Evolutionary conservation across 345 rosid species (phyloP), one percentile per base, ranked within the genome.

Genomic region (Trapa incisa): DNA sequence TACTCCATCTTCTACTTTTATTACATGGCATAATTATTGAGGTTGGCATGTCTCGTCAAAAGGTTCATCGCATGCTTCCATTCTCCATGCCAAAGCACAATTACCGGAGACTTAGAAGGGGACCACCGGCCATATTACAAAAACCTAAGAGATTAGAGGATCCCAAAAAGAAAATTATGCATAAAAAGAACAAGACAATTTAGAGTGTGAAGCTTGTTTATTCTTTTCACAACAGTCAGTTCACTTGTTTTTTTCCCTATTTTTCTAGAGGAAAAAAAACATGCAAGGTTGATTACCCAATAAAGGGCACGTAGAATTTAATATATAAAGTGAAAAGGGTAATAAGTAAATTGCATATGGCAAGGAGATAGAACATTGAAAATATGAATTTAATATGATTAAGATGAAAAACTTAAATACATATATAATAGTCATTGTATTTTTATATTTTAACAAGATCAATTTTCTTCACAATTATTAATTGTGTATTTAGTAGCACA

Each of bases 41-140:
- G n/a, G 76, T 0, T 14, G 50, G 13, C 48, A 45, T 41, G 39
- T 71, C 38, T 14, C 42, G 74, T 81, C 87, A 83, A 89, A 84
- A 82, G 92, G 64, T 68, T 54, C 52, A 75, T 74, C 67, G 79
- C 80, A 81, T 81, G 84, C 82, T 85, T 80, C 75, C 82, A 78
- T 82, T 79, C 83, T 82, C 71, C 77, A 75, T 77, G 74, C 78
- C 76, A 72, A 45, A 80, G 75, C 29, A 75, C 66, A 41, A 71
- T 69, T 22, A 72, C 61, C 29, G 6, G 65, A 65, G 65, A 50
- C 36, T 52, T 37, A 36, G 68, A 64, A 72, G 36, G 47, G 57
- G 68, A 47, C 71, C 74, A 71, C 42, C 73, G 67, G 76, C 88
- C 80, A 87, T 88, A 82, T 76, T 81, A 41, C 43, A 41, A 41